Evolutionary conservation across 495 filamentous ascomycete species (phyloP), one percentile per base, ranked within the genome.

Genomic region (Gamarada debralockiae): DNA sequence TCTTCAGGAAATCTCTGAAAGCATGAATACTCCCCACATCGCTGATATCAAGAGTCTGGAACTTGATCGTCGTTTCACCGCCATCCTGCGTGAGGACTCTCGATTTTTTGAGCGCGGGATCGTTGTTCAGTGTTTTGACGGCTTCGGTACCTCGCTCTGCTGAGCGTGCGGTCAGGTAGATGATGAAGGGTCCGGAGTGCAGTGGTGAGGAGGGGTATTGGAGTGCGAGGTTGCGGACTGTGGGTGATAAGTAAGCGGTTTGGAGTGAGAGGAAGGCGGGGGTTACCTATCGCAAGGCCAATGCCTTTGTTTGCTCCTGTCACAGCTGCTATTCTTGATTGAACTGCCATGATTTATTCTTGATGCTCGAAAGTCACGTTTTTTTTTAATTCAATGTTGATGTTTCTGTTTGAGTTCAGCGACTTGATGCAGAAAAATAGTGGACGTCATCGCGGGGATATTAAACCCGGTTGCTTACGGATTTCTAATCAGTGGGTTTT

Each of bases 91-190:
- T 53, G 3, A 78, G 61, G 1, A 66, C 73, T 49, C 71, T 71
- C 0, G 73, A 70, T 27, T 61, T 51, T 44, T 69, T 64, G 52
- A 79, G 60, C 40, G 67, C 63, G 7, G 53, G 52, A 53, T 79
- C 75, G 40, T 54, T 49, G 10, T 66, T 48, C 1, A 79, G 53
- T 8, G 53, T 47, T 31, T 67, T 61, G 31, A 77, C 46, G 0
- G 75, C 75, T 44, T 60, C 67, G 57, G 72, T 64, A 10, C 75
- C 75, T 24, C 69, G 58, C 10, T 48, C 47, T 34, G 58, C 48
- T 37, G 75, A 72, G 41, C 75, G 72, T 10, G 75, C 75, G 7
- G 75, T 74, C 3, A 79, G 66, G 60, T 79, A 79, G 56, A 79
- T 78, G 36, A 76, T 63, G 40, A 78, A 54, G 3, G 70, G 67